Base-by-base conservation (phyloP, 306 rosid species). In the Dicorynia guianensis region DNA sequence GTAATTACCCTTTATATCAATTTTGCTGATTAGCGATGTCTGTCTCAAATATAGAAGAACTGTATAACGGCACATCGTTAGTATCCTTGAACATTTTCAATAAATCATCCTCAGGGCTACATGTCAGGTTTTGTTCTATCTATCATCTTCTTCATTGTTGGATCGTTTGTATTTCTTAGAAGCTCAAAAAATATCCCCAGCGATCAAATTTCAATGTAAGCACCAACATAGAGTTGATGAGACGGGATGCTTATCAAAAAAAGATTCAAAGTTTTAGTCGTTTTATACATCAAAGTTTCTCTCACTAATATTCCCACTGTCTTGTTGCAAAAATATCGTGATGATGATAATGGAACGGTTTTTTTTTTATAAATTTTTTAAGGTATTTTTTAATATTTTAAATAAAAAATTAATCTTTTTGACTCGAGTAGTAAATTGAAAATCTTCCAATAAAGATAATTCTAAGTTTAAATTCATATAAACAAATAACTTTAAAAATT, bases 31-130 rank as follows among this genome's bases (percentile, higher is more conserved):
- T 30, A 15, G 8, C 12, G 44, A 61, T 42, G 60, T 20, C 9
- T 25, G 30, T 35, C 17, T 33, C 20, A 25, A 25, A 25, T 25
- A 25, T 25, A 25, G 30, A 25, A 25, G 30, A 35, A 30, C 48
- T 73, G 66, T 42, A 40, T 53, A 58, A 40, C 40, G 63, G 49
- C 42, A 52, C 15, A 30, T 61, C 40, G 50, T 13, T 63, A 11
- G 0, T 10, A 20, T 38, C 42, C 70, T 71, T 63, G 53, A 63
- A 53, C 8, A 63, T 69, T 65, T 50, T n/a, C 54, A 35, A 54
- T n/a, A 15, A 7, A 8, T 55, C 63, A 18, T 19, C 36, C 18
- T 67, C 17, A 34, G 6, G 13, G 52, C n/a, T 35, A 50, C 7
- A 7, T 13, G 61, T 34, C n/a, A 4, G 19, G 5, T 62, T 60